A percentile compares a stretch with the other conserved stretches of the same genome.
Evolutionary conservation across 805 yeast genomes (phyloP).

Genomic region (Monosporozyma yasuniensis): DNA sequence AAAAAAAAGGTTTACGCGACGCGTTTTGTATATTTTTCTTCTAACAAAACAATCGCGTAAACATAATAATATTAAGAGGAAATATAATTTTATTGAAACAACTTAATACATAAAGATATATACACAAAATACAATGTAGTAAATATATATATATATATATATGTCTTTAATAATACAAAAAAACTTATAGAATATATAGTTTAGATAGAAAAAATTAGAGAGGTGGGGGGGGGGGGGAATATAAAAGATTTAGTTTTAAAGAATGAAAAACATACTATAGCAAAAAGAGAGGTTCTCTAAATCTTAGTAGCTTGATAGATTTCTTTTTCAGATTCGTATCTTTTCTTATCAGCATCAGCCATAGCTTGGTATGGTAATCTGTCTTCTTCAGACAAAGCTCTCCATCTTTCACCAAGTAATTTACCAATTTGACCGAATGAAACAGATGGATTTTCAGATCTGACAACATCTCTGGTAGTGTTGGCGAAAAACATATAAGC

Average conservation of each 20-base stretch:
- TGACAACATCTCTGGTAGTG: slow-evolving; percentile 91
- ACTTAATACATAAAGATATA: not conserved
- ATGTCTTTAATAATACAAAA: not conserved
- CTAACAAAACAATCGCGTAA: not conserved
- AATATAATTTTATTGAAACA: not conserved
- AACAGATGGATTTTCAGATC: slow-evolving; percentile 94
- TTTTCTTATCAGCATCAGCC: slow-evolving; percentile 94
- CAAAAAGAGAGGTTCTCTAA: no score
- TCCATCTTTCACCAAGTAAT: slow-evolving; percentile 94
- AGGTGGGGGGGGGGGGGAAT: not conserved
- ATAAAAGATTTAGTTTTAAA: no score
- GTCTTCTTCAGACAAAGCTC: slow-evolving; percentile 72
- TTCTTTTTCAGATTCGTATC: slow-evolving; percentile 94
- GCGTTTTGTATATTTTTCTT: no score
- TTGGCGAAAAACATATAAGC: slow-evolving; percentile 99
- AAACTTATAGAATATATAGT: not conserved
- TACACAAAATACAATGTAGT: not conserved
- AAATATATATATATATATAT: not conserved
- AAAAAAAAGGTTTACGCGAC: slow-evolving; percentile 6
- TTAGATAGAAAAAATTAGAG: not conserved
- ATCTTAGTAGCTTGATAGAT: slow-evolving; percentile 49
- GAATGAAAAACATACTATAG: no score
- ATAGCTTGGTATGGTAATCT: slow-evolving; percentile 85
- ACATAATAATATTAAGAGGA: not conserved
- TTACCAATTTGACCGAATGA: slow-evolving; percentile 94